Base-by-base conservation (phyloP, 148 eudicot species). In the Rhododendron ferrugineum region DNA sequence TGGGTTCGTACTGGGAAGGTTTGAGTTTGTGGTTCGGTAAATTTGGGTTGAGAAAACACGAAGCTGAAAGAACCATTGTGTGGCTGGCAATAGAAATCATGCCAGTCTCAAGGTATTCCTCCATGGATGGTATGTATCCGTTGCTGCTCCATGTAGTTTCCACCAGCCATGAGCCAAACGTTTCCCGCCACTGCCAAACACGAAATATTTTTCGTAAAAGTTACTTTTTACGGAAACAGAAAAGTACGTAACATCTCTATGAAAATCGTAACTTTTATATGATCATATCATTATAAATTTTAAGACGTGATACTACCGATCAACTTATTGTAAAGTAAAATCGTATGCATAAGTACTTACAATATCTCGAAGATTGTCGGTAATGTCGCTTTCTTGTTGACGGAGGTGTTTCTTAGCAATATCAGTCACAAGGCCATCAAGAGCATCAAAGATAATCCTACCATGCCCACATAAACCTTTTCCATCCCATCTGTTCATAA, bases 71-170 rank as follows among this genome's bases (percentile, higher is more conserved):
- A 82, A 74, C 85, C 0, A 88, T 6, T 1, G 82, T 58, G 54
- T 89, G 90, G 15, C 79, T 84, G 3, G 89, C 88, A 26, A 92
- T 86, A 0, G 92, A 92, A 22, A 44, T 87, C 91, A 87, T 85
- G 70, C 92, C 92, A 1, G 84, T 86, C 78, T 80, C 52, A 5
- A 90, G 82, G 79, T 90, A 90, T 30, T 91, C 88, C 1, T 77
- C 87, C 85, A 83, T 79, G 37, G 90, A 82, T 30, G 93, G 92
- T 44, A 86, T 52, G 64, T 88, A 26, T 0, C 89, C 91, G 10
- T 23, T 86, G 56, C 47, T 85, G 79, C 91, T 90, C 93, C 92
- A 92, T 37, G 68, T 86, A 44, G 88, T 86, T 85, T 92, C 93
- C 34, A 73, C 82, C 84, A 92, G 75, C 92, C 92, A 92, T 44